These are phyloP conservation scores for Gossypium aridum DNA, from an alignment of 441 rosid species.

Conservation along the genomic window DNA sequence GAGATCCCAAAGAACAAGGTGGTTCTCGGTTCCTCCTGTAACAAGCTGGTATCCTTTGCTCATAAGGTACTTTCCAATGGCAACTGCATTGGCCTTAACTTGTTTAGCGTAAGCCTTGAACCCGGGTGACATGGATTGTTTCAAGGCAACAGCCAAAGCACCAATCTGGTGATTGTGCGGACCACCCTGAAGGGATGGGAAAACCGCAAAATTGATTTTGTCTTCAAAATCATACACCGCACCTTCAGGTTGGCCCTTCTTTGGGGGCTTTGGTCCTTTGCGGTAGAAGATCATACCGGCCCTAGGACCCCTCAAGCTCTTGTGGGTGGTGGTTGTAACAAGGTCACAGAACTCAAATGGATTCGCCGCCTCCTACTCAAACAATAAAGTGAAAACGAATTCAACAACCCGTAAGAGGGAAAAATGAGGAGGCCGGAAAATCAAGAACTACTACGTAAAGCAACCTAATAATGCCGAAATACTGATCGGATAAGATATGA, in stretches of 20 bases:
- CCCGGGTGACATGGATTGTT: constrained; percentile 70
- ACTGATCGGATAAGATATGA: neutral
- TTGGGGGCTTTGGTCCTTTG: constrained; percentile 91
- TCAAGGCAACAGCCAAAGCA: constrained; percentile 96
- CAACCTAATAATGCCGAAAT: neutral
- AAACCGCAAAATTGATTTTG: constrained; percentile 91
- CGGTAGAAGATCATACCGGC: constrained; percentile 98
- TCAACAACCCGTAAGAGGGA: neutral
- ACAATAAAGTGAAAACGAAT: neutral
- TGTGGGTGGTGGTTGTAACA: constrained; percentile 98
- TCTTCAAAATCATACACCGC: constrained; percentile 94
- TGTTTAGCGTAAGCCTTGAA: constrained; percentile 94
- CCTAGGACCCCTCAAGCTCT: constrained; percentile 98
- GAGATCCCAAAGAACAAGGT: constrained; percentile 98
- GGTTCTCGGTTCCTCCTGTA: constrained; percentile 95
- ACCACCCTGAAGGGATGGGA: constrained; percentile 98
- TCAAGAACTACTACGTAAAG: neutral
- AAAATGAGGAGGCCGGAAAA: neutral
- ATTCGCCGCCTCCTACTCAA: constrained; percentile 77
- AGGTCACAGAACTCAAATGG: constrained; percentile 94
- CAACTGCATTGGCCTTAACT: constrained; percentile 95
- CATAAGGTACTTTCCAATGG: constrained; percentile 75
- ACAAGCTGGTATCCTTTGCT: constrained; percentile 83
- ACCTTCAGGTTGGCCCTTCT: constrained; percentile 95
- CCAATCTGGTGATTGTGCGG: constrained; percentile 99